Percentiles rank a stretch among this genome's conserved stretches.
Evolutionary conservation across 2,329 filamentous ascomycete genomes (phyloP).

Genomic region (Chrysoporthe austroafricana): DNA sequence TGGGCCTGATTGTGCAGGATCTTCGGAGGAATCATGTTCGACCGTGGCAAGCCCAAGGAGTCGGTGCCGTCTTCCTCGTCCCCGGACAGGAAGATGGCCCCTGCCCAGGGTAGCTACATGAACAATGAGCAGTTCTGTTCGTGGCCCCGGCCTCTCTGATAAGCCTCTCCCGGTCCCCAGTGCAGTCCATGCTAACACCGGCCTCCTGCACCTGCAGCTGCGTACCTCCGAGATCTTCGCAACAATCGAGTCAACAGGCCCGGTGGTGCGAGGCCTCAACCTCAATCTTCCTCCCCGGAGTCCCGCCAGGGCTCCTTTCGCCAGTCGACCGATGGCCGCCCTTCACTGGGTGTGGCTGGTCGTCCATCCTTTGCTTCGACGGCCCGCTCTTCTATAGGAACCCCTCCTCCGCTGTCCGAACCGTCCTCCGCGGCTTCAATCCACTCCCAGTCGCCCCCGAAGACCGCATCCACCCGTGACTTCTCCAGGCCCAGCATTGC

Average conservation of each 20-base stretch:
- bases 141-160: conserved; percentile 30
- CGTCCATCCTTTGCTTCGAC: conserved; percentile 41
- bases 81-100: conserved; percentile 55
- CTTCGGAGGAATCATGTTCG: conserved; percentile 37
- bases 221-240: conserved; percentile 73
- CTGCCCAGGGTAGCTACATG: conserved; percentile 68
- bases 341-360: conserved; percentile 36
- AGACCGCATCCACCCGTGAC: conserved; percentile 30
- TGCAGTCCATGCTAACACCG: conserved; percentile 27
- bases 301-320: conserved; percentile 41
- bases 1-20: conserved; percentile 30
- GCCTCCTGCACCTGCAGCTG: conserved; percentile 50
- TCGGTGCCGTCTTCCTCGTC: conserved; percentile 36
- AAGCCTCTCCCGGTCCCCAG: too few relatives aligned
- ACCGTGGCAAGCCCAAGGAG: conserved; percentile 40
- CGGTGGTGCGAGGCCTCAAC: conserved; percentile 70
- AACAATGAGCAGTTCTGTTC: conserved; percentile 69
- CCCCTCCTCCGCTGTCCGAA: conserved; percentile 31
- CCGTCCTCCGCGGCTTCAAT: conserved; percentile 31
- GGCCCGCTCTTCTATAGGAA: conserved; percentile 36
- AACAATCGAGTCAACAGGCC: conserved; percentile 69
- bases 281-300: conserved; percentile 35
- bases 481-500: conserved; percentile 46
- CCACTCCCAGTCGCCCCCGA: conserved; percentile 27
- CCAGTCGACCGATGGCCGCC: conserved; percentile 36